These are phyloP conservation scores for Rosa multiflora DNA, from an alignment of 306 rosid species.

Conservation along the genomic window DNA sequence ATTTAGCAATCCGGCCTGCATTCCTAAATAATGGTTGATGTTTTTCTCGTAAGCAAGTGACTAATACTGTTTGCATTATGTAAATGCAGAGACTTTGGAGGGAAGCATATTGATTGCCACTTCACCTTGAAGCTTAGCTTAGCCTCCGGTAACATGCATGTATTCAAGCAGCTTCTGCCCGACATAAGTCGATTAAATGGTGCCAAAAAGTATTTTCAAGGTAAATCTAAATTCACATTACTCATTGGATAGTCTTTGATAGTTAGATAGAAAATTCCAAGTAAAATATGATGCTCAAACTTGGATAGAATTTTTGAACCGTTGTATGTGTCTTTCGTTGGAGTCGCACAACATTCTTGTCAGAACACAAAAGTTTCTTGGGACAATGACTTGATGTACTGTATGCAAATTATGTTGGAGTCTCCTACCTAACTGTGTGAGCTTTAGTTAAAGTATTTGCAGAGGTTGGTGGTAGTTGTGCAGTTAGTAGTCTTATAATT, in stretches of 20 bases:
- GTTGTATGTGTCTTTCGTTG: background rate
- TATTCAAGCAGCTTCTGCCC: constrained; percentile 38
- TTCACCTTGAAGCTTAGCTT: constrained; percentile 18
- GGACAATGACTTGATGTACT: background rate
- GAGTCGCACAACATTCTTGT: background rate
- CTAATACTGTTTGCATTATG: background rate
- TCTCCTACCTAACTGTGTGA: background rate
- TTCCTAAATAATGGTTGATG: background rate
- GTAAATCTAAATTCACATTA: constrained; percentile 32
- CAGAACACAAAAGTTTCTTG: background rate
- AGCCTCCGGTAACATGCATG: constrained; percentile 41
- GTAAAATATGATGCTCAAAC: background rate
- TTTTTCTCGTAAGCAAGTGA: background rate
- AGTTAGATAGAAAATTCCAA: background rate
- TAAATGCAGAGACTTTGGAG: background rate
- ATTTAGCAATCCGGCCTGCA: background rate
- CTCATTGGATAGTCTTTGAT: background rate
- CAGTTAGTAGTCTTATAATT: background rate
- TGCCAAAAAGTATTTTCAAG: constrained; percentile 39
- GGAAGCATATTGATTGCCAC: constrained; percentile 12
- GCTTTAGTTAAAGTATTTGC: background rate
- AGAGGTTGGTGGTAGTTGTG: background rate
- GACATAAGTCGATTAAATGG: constrained; percentile 23
- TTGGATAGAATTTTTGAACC: background rate
- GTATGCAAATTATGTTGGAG: background rate